Evolutionary conservation across 2,329 filamentous ascomycete genomes (phyloP).

Genomic region (Madurella fahalii): DNA sequence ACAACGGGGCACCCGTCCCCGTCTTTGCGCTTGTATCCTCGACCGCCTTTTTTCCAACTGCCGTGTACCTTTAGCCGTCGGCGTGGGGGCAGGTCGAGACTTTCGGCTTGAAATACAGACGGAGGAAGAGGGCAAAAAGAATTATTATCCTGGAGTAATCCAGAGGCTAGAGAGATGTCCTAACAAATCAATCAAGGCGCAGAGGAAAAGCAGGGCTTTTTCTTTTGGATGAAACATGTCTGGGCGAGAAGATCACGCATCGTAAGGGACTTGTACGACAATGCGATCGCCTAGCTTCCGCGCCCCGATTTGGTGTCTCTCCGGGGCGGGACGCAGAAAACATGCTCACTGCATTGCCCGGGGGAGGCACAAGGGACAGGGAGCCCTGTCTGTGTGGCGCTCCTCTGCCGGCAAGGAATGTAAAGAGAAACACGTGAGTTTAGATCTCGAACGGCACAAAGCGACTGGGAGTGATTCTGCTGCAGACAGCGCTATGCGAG

Average conservation of each 20-base stretch:
- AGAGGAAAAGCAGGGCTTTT: neutral
- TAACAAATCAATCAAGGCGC: neutral
- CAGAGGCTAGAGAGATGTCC: neutral
- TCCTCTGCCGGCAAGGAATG: neutral
- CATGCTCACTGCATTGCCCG: slow-evolving; percentile 6
- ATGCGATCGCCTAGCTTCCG: neutral
- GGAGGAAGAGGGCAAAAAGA: neutral
- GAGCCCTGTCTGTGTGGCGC: neutral
- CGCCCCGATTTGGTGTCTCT: neutral
- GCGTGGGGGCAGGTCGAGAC: neutral
- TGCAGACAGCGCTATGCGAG: too few species aligned
- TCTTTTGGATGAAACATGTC: slow-evolving; percentile 8
- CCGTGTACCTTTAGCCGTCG: neutral
- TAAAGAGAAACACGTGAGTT: too few species aligned
- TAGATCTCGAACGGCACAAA: too few species aligned
- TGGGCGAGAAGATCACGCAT: neutral
- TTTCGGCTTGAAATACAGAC: neutral
- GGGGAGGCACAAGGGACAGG: neutral
- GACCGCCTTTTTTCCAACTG: neutral
- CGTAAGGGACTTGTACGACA: neutral
- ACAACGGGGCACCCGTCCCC: neutral
- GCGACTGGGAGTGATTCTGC: too few species aligned
- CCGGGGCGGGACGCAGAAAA: slow-evolving; percentile 4
- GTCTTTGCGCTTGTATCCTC: neutral
- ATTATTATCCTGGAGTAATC: neutral